phyloP scores from a whole-genome alignment of 306 rosid species.

The Fragaria ananassa region DNA sequence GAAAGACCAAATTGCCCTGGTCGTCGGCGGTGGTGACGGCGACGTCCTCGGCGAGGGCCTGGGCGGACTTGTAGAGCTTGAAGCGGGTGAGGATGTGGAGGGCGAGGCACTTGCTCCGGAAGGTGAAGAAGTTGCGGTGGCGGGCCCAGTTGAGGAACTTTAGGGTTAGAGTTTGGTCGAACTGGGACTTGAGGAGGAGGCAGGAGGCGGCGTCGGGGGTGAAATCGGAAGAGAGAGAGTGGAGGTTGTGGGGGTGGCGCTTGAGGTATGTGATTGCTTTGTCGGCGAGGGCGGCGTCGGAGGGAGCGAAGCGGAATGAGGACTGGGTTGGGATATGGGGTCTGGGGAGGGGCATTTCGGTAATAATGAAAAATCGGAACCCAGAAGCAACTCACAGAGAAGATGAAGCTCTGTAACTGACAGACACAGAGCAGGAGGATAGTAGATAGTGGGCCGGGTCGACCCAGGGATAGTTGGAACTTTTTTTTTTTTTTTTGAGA shows the following conservation, averaged over 20 bases:
- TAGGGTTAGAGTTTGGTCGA: slow-evolving; percentile 41
- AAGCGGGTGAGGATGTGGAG: slow-evolving; percentile 80
- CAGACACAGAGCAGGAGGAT: too few species aligned
- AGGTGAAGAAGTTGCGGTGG: slow-evolving; percentile 46
- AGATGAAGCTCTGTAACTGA: too few species aligned
- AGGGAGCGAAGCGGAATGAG: slow-evolving; percentile 33
- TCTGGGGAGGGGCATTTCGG: slow-evolving; percentile 36
- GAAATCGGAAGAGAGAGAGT: slow-evolving; percentile 48
- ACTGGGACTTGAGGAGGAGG: slow-evolving; percentile 69
- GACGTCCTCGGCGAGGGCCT: slow-evolving; percentile 62
- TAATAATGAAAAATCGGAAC: not conserved
- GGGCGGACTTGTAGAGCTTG: slow-evolving; percentile 69
- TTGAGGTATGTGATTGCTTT: slow-evolving; percentile 63
- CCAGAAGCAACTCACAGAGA: too few species aligned
- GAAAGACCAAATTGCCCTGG: slow-evolving; percentile 44
- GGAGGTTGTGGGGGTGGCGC: slow-evolving; percentile 61
- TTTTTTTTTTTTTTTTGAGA: too few species aligned
- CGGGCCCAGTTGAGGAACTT: slow-evolving; percentile 72
- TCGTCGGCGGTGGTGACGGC: slow-evolving; percentile 36
- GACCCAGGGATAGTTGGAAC: too few species aligned
- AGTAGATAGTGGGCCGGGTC: too few species aligned
- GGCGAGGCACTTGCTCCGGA: slow-evolving; percentile 65
- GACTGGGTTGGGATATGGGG: slow-evolving; percentile 22
- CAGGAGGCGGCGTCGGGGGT: slow-evolving; percentile 71
- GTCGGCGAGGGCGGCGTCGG: slow-evolving; percentile 38